A percentile compares a stretch with the other conserved stretches of the same genome.
Conservation (phyloP, 2,329 filamentous ascomycete genomes). For the Neonectria faginata region DNA sequence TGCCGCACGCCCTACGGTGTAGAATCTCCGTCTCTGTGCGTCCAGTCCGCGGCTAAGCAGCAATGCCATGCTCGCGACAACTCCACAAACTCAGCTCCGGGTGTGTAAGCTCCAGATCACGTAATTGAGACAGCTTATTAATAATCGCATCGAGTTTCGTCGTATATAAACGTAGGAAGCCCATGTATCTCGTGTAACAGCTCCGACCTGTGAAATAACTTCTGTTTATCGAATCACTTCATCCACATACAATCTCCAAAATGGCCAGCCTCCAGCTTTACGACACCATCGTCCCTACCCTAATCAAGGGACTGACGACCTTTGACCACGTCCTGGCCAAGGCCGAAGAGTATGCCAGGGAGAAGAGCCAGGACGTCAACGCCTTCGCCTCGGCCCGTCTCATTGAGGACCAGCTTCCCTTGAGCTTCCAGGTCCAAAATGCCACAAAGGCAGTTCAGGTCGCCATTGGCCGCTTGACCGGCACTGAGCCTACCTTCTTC, state of each 20-base stretch:
- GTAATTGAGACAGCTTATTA: conserved; percentile 17
- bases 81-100: conserved; percentile 11
- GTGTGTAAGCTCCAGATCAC: conserved; percentile 15
- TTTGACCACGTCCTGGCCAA: conserved; percentile 35
- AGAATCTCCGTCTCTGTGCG: conserved; percentile 1
- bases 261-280: conserved; percentile 34
- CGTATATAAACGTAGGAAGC: conserved; percentile 13
- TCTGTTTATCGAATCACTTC: not conserved
- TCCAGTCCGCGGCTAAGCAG: not conserved
- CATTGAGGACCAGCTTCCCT: conserved; percentile 35
- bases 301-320: conserved; percentile 29
- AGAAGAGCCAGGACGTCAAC: conserved; percentile 33
- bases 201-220: not conserved
- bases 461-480: conserved; percentile 33
- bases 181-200: not conserved
- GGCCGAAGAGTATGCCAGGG: conserved; percentile 38
- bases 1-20: conserved; percentile 18
- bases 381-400: conserved; percentile 30
- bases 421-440: conserved; percentile 39
- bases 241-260: not conserved
- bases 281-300: conserved; percentile 33
- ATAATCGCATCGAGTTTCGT: not conserved
- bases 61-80: not conserved
- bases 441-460: conserved; percentile 30
- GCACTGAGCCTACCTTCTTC: conserved; percentile 24